Evolutionary conservation across 768 basidiomycete species (phyloP), one percentile per base, ranked within the genome.

Genomic region (Agrocybe pediades): DNA sequence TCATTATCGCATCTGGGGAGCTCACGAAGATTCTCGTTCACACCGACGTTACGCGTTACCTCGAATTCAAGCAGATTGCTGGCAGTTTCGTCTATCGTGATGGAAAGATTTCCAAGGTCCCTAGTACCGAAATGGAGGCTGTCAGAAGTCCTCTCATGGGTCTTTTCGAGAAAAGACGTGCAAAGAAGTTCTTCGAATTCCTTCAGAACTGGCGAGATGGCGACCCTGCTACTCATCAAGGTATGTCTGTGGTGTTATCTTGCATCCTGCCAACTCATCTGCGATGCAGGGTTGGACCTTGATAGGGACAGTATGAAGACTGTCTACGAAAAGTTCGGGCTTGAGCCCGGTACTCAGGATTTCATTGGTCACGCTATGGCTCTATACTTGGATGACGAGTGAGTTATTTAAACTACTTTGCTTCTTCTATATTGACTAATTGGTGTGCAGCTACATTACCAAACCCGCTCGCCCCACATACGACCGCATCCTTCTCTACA

Each of bases 331-430:
- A 96, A 97, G 69, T 99, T 98, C 65, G 95, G 96, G 19, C 79
- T 99, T 40, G 97, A 98, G 72, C 81, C 92, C 55, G 97, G 96
- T 33, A 98, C 97, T 43, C 95, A 98, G 71, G 97, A 99, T 74
- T 99, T 99, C 72, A 88, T 99, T 68, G 97, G 97, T 24, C 97
- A 99, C 66, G 94, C 97, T 51, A 98, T 99, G 97, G 97, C 96
- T 2, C 84, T 99, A 43, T 95, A 98, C 75, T 81, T 98, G 33
- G 95, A 98, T 64, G 97, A 99, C 67, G 92, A 95, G 94, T 98
- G 70, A 74, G 92, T 76, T 33, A 33, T 27, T 24, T 49, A 47
- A 11, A 46, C 9, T 55, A 11, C 16, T 36, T 3, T 29, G 2
- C 33, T 25, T 24, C 26, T 20, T 11, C 2, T 24, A n/a, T 36